These are phyloP conservation scores for Syzygium jambos DNA, from an alignment of 345 rosid genomes.

Conservation along the genomic window DNA sequence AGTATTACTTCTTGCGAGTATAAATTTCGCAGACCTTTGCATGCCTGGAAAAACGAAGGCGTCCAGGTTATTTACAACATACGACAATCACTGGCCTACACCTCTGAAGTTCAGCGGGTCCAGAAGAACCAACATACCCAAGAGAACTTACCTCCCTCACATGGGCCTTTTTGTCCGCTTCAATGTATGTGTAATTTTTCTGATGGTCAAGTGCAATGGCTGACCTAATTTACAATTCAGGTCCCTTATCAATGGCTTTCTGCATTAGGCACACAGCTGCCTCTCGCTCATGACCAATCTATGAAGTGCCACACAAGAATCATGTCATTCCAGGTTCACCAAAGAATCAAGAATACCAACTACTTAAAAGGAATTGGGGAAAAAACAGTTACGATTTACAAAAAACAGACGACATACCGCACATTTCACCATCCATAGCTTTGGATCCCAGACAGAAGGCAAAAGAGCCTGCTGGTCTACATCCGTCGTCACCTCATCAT, in stretches of 20 bases:
- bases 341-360: not conserved
- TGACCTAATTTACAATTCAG: slow-evolving; percentile 83
- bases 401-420: slow-evolving; percentile 25
- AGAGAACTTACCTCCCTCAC: slow-evolving; percentile 67
- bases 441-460: slow-evolving; percentile 96
- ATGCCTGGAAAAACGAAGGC: slow-evolving; percentile 38
- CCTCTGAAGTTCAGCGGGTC: not conserved
- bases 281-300: slow-evolving; percentile 95
- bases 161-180: slow-evolving; percentile 95
- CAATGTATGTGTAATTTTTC: slow-evolving; percentile 71
- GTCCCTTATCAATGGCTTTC: slow-evolving; percentile 73
- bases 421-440: slow-evolving; percentile 67
- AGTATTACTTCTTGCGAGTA: slow-evolving; percentile 69
- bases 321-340: not conserved
- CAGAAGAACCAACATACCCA: not conserved
- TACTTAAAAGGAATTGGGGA: not conserved
- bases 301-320: slow-evolving; percentile 7
- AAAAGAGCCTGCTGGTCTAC: slow-evolving; percentile 97
- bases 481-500: slow-evolving; percentile 91
- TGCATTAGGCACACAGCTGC: slow-evolving; percentile 93
- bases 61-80: not conserved
- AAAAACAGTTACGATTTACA: not conserved
- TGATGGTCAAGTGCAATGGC: slow-evolving; percentile 92
- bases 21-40: slow-evolving; percentile 84
- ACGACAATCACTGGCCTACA: not conserved